Base-by-base conservation (phyloP, 2,329 filamentous ascomycete genomes). In the Ascochyta rabiei region DNA sequence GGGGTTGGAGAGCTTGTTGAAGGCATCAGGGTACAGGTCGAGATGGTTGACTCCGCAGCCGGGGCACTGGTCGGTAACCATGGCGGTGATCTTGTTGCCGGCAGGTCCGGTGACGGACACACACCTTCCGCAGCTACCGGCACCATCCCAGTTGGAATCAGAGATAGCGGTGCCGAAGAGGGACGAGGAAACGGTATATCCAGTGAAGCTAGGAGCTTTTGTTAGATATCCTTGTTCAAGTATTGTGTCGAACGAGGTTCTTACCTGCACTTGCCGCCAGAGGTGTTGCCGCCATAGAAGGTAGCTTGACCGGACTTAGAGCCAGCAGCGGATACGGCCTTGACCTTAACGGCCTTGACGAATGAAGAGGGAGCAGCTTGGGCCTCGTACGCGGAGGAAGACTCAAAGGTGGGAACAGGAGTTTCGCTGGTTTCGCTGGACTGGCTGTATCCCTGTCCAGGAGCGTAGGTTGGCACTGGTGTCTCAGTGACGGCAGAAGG, bases 111-210 rank as follows among this genome's bases (percentile, higher is more conserved):
- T 85, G 30, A 89, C 84, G 46, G 79, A 72, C 12, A 89, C 75
- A 60, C 87, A 89, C 18, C 79, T 76, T 60, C 87, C 87, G 64
- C 87, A 90, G 59, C 83, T 77, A 37, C 76, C 79, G 2, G 81
- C 79, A 47, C 69, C 74, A 45, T 80, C 72, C 87, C 87, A 89
- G 61, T 80, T 82, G 3, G 78, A 75, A 34, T 80, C 80, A 0
- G 86, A 84, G 44, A 86, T 79, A 1, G 87, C 87, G 9, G 85
- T 86, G 50, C 87, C 87, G 63, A 77, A 84, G 51, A 89, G 72
- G 12, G 78, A 77, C 10, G 80, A 76, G 6, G 86, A 86, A 23
- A 89, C 76, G 2, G 80, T 86, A 75, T 88, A 88, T 45, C 80
- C 83, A 7, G 79, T 77, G 77, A 89, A 88, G 12, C 82, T 40